phyloP scores from a whole-genome alignment of 2,329 filamentous ascomycete genomes.

The Arthrobotrys musiformis region DNA sequence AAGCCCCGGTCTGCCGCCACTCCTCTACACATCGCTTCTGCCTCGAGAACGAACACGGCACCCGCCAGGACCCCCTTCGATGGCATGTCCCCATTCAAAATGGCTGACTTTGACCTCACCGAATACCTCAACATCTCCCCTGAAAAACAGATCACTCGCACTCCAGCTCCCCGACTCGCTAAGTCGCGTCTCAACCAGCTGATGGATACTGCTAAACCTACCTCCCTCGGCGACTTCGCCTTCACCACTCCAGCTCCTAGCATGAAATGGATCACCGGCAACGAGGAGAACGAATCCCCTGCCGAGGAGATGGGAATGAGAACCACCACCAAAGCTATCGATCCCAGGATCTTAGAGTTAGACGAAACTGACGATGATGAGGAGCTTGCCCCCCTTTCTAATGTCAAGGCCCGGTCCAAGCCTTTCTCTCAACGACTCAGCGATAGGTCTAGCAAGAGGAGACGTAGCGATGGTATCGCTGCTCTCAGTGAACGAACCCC shows the following conservation, averaged over 20 bases:
- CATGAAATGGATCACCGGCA: slow-evolving; percentile 21
- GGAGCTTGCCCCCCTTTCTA: slow-evolving; percentile 8
- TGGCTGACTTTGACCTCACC: slow-evolving; percentile 15
- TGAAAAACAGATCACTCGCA: slow-evolving; percentile 2
- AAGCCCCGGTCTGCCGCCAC: neutral
- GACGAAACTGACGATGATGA: slow-evolving; percentile 7
- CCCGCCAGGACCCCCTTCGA: slow-evolving; percentile 25
- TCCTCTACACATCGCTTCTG: neutral
- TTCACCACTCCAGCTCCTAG: slow-evolving; percentile 21
- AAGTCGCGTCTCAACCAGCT: slow-evolving; percentile 18
- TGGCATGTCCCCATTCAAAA: slow-evolving; percentile 16
- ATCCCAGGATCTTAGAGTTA: slow-evolving; percentile 24
- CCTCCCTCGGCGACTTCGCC: neutral
- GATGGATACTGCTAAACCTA: neutral
- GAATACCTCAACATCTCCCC: slow-evolving; percentile 36
- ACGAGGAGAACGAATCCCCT: slow-evolving; percentile 43
- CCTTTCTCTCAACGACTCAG: slow-evolving; percentile 35
- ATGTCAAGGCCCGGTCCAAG: slow-evolving; percentile 32
- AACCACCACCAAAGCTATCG: slow-evolving; percentile 17
- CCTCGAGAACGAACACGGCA: neutral
- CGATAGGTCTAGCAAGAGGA: slow-evolving; percentile 37
- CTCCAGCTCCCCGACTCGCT: neutral
- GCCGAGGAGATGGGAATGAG: neutral
- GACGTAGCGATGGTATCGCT: slow-evolving; percentile 15
- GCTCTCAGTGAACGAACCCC: neutral